Base-by-base conservation (phyloP, 371 early-diverging fungal genomes). In the Mucor circinelloides region DNA sequence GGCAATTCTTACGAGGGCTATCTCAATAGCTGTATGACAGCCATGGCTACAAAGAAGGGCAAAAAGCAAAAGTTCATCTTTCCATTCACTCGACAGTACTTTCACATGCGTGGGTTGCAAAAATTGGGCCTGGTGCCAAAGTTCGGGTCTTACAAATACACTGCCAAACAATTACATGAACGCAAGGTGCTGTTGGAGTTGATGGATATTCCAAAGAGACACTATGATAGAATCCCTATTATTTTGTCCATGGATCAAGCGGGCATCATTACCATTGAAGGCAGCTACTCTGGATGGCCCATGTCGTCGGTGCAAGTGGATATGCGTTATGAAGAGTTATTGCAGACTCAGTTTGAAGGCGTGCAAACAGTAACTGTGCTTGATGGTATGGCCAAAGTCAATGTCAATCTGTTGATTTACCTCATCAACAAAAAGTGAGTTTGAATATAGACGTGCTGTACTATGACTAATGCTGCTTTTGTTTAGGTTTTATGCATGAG, bases 141-240 rank as follows among this genome's bases (percentile, higher is more conserved):
- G 72, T 99, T 97, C 78, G 99, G 99, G 4, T 96, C 97, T 38
- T 99, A 90, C 89, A 98, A 97, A 85, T 98, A 97, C 82, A 91
- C 94, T 17, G 99, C 99, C 12, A 93, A 93, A 65, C 91, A 93
- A 64, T 82, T 99, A 58, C 85, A 93, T 69, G 91, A 95, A 66
- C 94, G 95, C 73, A 98, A 99, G 55, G 94, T 99, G 6, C 73
- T 99, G 32, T 73, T 97, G 19, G 90, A 92, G 23, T 78, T 98
- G 34, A 91, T 90, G 52, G 93, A 90, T 36, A 87, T 92, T 55
- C 83, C 84, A 31, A 93, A 93, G 38, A 91, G 91, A 58, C 92
- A 95, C 80, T 93, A 93, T 76, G 94, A 93, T 68, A 90, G 92
- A 66, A 93, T 98, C 66, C 87, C 90, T 10, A 84, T 99, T 44